These are phyloP conservation scores for Pholiota microspora DNA, from an alignment of 768 basidiomycete genomes.

Conservation along the genomic window DNA sequence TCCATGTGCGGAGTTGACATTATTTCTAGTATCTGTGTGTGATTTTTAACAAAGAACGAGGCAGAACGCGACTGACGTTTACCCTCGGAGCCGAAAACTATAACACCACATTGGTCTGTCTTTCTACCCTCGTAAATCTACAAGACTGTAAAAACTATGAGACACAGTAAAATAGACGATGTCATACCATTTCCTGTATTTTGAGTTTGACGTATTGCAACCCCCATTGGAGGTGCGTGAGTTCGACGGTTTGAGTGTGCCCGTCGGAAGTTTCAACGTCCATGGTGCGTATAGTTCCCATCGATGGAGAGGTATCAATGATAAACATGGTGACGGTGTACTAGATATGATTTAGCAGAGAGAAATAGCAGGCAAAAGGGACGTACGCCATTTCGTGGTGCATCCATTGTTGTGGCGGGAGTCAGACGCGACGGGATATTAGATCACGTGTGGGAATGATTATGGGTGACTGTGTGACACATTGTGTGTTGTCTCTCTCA, in stretches of 20 bases:
- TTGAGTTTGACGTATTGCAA: slow-evolving; percentile 89
- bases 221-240: slow-evolving; percentile 78
- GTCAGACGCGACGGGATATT: slow-evolving; percentile 32
- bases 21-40: slow-evolving; percentile 59
- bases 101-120: slow-evolving; percentile 91
- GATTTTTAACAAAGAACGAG: slow-evolving; percentile 1
- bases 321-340: slow-evolving; percentile 89
- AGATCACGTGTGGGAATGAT: slow-evolving; percentile 28
- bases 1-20: slow-evolving; percentile 54
- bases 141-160: not conserved
- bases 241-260: slow-evolving; percentile 49
- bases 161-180: not conserved
- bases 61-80: not conserved
- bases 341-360: slow-evolving; percentile 34
- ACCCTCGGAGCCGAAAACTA: slow-evolving; percentile 85
- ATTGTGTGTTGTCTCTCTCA: slow-evolving; percentile 20
- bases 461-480: slow-evolving; percentile 15
- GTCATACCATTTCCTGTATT: slow-evolving; percentile 82
- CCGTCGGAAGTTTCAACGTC: slow-evolving; percentile 54
- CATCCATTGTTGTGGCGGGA: slow-evolving; percentile 52
- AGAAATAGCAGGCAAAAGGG: slow-evolving; percentile 3
- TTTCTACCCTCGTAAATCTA: slow-evolving; percentile 91
- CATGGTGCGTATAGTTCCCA: slow-evolving; percentile 64
- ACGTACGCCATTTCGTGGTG: slow-evolving; percentile 78
- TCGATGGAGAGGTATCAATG: slow-evolving; percentile 84